phyloP scores from a whole-genome alignment of 179 eudicot species.

The Patellifolia procumbens region DNA sequence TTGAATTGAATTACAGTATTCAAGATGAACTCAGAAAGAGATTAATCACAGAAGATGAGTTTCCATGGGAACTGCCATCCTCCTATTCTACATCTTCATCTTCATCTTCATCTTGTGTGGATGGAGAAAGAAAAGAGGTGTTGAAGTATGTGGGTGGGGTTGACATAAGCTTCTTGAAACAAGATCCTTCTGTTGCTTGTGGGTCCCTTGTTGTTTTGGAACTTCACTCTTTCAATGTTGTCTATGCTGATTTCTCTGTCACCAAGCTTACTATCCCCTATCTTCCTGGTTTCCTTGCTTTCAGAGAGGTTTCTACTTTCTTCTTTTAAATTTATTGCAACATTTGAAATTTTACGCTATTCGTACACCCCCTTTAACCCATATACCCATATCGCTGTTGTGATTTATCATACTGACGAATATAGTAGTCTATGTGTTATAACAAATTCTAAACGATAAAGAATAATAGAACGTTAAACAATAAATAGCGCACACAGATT shows the following conservation, averaged over 20 bases:
- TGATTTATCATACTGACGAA: too few relatives aligned
- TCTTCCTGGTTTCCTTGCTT: constrained; percentile 92
- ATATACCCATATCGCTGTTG: too few relatives aligned
- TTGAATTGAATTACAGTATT: constrained; percentile 34
- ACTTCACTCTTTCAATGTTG: constrained; percentile 48
- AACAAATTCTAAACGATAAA: too few relatives aligned
- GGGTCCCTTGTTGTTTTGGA: constrained; percentile 80
- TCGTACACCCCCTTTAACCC: too few relatives aligned
- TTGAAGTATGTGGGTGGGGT: constrained; percentile 92
- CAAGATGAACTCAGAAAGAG: constrained; percentile 66
- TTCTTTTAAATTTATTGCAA: too few relatives aligned
- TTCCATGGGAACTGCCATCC: constrained; percentile 62
- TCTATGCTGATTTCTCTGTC: constrained; percentile 64
- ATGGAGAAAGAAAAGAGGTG: constrained; percentile 29
- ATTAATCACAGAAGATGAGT: constrained; percentile 60
- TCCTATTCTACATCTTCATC: too few relatives aligned
- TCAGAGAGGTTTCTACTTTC: constrained; percentile 62
- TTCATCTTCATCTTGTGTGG: background rate
- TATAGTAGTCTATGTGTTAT: too few relatives aligned
- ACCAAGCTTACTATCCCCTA: constrained; percentile 59
- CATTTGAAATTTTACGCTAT: too few relatives aligned
- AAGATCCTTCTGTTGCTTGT: constrained; percentile 76
- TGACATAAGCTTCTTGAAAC: constrained; percentile 80
- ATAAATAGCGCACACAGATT: too few relatives aligned
- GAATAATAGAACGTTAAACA: too few relatives aligned